Base-by-base conservation (phyloP, 2,329 filamentous ascomycete genomes). In the Ramularia collo-cygni region DNA sequence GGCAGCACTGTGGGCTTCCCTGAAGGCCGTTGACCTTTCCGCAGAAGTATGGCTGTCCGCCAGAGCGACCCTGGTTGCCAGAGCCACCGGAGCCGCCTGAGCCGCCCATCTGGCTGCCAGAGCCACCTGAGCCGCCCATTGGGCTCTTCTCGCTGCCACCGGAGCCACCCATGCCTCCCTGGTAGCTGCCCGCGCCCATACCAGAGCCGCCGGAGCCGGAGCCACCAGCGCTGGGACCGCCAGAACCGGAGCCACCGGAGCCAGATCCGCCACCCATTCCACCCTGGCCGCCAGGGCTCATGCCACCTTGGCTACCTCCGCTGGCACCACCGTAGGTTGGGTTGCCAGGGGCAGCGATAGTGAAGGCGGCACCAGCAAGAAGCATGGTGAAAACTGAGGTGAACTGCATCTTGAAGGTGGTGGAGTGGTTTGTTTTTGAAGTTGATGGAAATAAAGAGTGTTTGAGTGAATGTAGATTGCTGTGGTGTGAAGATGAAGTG, bases 1-100 rank as follows among this genome's bases (percentile, higher is more conserved):
- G 28, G 29, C 37, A 39, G 37, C 37, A 39, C 14, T 39, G 29
- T 10, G 17, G 10, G 21, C 21, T 24, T 16, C 16, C 17, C n/a
- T 31, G 29, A 10, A 31, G 29, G 5, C 28, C 28, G 12, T 31
- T 16, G 29, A 8, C n/a, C 14, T 29, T 29, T n/a, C 29, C 29
- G 9, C n/a, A 13, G n/a, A 15, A 8, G 28, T 13, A 8, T 8
- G 10, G 8, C n/a, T 30, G 12, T 8, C 35, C 28, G 12, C 28
- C 28, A 15, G 13, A 8, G 28, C 28, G 12, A n/a, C 27, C 28
- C 14, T 13, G 9, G 10, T 13, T 8, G n/a, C 12, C 12, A 16
- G 8, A 30, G 8, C 29, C 29, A 8, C 13, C 28, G 28, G 14
- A 31, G 28, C 5, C 3, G n/a, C 29, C 29, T 4, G 15, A 14